Percentiles rank a stretch among this genome's conserved stretches.
phyloP scores from a whole-genome alignment of 495 filamentous ascomycete genomes.

The Tuber microsphaerosporum region DNA sequence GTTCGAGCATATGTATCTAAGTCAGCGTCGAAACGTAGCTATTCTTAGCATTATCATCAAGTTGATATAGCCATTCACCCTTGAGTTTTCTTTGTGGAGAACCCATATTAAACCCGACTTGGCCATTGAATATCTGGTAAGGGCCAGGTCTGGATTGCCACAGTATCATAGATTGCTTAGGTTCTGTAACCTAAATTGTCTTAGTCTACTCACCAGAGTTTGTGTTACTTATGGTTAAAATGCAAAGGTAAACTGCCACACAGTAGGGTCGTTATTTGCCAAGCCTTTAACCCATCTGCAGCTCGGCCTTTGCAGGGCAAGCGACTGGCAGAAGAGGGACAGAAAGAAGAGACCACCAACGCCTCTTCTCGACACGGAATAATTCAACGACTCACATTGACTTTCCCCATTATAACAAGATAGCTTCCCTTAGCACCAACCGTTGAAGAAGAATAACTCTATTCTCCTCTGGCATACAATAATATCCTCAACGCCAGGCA shows the following conservation, averaged over 20 bases:
- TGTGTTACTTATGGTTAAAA: background rate
- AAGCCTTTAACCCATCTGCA: constrained; percentile 1
- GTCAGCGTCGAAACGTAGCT: background rate
- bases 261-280: background rate
- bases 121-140: background rate
- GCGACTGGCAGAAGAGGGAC: background rate
- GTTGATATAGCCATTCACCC: background rate
- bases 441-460: background rate
- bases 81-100: background rate
- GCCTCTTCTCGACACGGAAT: constrained; percentile 1
- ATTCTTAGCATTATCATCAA: too few relatives aligned
- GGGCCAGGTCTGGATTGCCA: background rate
- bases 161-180: background rate
- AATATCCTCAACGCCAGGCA: background rate
- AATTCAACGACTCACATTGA: background rate
- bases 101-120: background rate
- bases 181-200: background rate
- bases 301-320: background rate
- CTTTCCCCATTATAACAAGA: background rate
- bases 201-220: background rate
- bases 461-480: background rate
- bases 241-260: background rate
- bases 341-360: constrained; percentile 2
- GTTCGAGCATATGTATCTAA: background rate
- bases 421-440: background rate